Evolutionary conservation across 371 early-diverging fungal species (phyloP), one percentile per base, ranked within the genome.

Genomic region (Mortierella sp.): DNA sequence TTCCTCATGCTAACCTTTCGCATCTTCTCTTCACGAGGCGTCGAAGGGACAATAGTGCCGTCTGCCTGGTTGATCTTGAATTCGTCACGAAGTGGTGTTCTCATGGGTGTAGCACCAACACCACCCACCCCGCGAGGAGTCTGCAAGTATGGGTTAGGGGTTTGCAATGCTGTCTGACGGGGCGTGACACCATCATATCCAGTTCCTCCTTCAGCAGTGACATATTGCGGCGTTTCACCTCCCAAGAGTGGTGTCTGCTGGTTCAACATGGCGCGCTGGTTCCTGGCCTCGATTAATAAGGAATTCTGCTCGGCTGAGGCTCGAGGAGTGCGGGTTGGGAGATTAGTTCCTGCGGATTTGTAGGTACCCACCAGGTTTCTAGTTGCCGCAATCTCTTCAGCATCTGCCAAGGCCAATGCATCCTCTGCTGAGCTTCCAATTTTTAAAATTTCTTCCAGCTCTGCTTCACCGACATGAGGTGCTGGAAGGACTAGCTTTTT

Each of bases 181-280:
- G 96, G 96, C 22, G 94, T 90, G 10, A 87, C 79, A 7, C 95
- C 94, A 19, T 88, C 86, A 70, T 89, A 94, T 19, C 91, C 92
- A 12, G 94, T 89, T 10, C 91, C 91, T 10, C 74, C 68, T 6
- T 53, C 53, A 26, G 53, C 72, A 54, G n/a, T 75, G 65, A 35
- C 73, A 6, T 83, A 79, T 29, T 83, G 68, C 0, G 75, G 80
- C n/a, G 91, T 87, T 43, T 93, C 92, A 35, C 89, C 93, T 59
- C 97, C 97, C 23, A 96, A 86, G 35, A 97, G 87, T 6, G 98
- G 98, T n/a, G 98, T 97, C 64, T 96, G 94, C 45, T 90, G 86
- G 7, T 85, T 83, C 29, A 91, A 86, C 86, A 94, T 84, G 15
- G 94, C 93, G 23, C 91, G 88, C 72, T 94, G 87, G 71, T 96